phyloP scores from a whole-genome alignment of 805 yeast species.

The Saccharomycopsis fibuligera region DNA sequence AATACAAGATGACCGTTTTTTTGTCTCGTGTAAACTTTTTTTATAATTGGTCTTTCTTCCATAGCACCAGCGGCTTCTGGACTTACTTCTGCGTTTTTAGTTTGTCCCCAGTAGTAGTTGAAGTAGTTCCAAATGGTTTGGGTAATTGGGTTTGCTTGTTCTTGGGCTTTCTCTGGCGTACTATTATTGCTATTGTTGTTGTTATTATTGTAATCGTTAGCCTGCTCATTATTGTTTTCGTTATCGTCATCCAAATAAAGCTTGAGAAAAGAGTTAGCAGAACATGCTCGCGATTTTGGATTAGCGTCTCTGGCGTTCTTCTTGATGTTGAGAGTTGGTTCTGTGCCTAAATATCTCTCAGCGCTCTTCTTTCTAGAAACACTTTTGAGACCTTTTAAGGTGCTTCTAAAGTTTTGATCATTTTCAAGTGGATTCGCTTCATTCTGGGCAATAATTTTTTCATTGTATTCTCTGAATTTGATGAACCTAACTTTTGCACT shows the following conservation, averaged over 20 bases:
- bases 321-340: no score
- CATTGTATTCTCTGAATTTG: conserved; percentile 14
- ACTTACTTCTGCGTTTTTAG: not conserved
- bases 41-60: not conserved
- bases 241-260: no score
- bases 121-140: conserved; percentile 6
- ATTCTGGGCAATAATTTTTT: conserved; percentile 1
- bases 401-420: not conserved
- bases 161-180: not conserved
- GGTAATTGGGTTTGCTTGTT: not conserved
- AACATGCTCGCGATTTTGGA: no score
- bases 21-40: conserved; percentile 8
- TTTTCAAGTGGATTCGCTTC: conserved; percentile 8
- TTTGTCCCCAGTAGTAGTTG: conserved; percentile 4
- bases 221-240: no score
- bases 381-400: not conserved
- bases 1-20: conserved; percentile 5
- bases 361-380: not conserved
- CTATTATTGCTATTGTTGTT: no score
- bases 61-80: not conserved
- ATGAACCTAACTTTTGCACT: conserved; percentile 2
- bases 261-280: no score
- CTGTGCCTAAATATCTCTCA: no score
- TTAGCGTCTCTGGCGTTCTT: no score
- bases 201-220: no score